These are phyloP conservation scores for Nitzschia sp. DNA, from an alignment of 108 stramenopile genomes.

Conservation along the genomic window DNA sequence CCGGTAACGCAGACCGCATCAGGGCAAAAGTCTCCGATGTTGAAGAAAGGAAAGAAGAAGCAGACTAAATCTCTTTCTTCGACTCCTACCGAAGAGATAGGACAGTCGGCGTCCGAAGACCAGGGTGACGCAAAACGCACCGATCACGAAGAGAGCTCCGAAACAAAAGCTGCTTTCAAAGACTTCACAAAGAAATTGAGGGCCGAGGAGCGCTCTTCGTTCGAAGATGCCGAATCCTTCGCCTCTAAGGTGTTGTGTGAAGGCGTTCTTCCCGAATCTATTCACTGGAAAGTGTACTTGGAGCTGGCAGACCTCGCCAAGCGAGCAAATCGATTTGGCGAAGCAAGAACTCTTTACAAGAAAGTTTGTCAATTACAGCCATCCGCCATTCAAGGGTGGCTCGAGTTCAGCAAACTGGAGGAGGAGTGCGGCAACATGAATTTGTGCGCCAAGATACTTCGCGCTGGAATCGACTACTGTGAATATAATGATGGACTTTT, in stretches of 20 bases:
- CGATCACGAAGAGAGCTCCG: slow-evolving; percentile 59
- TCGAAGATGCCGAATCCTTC: slow-evolving; percentile 57
- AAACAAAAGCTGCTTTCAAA: slow-evolving; percentile 55
- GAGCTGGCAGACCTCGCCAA: slow-evolving; percentile 85
- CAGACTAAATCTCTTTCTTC: background rate
- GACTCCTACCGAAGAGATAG: background rate
- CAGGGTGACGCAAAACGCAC: slow-evolving; percentile 40
- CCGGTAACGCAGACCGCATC: background rate
- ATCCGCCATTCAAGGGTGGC: slow-evolving; percentile 89
- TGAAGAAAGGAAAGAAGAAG: slow-evolving; percentile 26
- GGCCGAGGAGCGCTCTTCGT: slow-evolving; percentile 48
- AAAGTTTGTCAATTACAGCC: slow-evolving; percentile 87
- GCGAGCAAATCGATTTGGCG: slow-evolving; percentile 66
- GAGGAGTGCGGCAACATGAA: slow-evolving; percentile 90
- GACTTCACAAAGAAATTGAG: slow-evolving; percentile 71
- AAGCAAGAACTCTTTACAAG: slow-evolving; percentile 79
- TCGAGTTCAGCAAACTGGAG: slow-evolving; percentile 96
- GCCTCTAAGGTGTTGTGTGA: slow-evolving; percentile 46
- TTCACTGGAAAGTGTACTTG: slow-evolving; percentile 80
- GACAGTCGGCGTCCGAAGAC: slow-evolving; percentile 19
- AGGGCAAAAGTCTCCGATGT: slow-evolving; percentile 1
- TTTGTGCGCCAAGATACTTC: slow-evolving; percentile 66
- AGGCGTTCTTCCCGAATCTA: slow-evolving; percentile 47
- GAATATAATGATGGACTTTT: slow-evolving; percentile 81
- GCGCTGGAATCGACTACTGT: slow-evolving; percentile 78